Conservation (phyloP, 495 filamentous ascomycete species). For the Trichoderma orchidacearum region DNA sequence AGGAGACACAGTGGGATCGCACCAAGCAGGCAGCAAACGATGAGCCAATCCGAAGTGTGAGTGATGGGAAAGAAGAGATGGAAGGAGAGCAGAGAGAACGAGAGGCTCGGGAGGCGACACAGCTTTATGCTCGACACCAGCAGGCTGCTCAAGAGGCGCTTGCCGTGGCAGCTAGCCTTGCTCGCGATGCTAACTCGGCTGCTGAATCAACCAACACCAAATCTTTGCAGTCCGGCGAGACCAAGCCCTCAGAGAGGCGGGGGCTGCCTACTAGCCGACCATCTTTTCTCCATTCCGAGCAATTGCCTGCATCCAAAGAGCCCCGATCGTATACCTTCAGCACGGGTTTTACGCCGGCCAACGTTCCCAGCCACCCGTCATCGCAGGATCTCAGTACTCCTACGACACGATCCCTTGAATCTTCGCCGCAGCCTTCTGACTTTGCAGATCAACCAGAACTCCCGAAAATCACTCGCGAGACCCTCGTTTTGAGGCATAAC, state of each 20-base stretch:
- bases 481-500: conserved; percentile 22
- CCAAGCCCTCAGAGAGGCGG: neutral
- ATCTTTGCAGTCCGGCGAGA: neutral
- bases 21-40: no score
- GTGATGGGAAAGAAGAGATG: neutral
- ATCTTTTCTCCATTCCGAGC: neutral
- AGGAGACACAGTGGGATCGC: no score
- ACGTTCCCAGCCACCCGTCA: conserved; percentile 1
- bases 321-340: neutral
- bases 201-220: neutral
- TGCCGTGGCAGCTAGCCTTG: neutral
- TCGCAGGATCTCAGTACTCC: neutral
- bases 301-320: neutral
- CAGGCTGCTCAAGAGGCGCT: neutral
- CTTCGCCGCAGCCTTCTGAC: neutral
- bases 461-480: conserved; percentile 23
- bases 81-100: neutral
- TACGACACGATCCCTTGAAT: neutral
- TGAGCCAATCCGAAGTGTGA: no score
- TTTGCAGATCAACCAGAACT: conserved; percentile 3
- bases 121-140: neutral
- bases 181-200: neutral
- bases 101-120: neutral
- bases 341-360: conserved; percentile 14
- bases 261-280: neutral